Conservation (phyloP, 2,329 filamentous ascomycete genomes). For the Fusarium veterinarium region DNA sequence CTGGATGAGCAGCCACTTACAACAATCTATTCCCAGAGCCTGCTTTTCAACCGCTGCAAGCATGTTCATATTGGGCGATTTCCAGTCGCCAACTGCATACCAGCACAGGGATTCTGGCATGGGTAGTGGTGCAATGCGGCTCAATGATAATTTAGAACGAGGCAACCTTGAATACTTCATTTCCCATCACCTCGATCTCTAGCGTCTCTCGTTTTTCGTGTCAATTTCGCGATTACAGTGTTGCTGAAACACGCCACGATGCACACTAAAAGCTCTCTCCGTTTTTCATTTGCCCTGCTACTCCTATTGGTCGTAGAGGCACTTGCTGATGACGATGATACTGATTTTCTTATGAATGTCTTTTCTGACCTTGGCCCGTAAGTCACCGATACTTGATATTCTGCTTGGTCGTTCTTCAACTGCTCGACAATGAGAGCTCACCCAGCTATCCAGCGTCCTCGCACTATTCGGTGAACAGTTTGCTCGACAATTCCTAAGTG, state of each 20-base stretch:
- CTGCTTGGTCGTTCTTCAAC: not conserved
- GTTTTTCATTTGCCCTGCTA: not conserved
- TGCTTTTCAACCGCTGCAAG: not conserved
- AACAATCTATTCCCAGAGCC: not conserved
- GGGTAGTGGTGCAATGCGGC: too few relatives aligned
- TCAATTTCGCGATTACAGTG: not conserved
- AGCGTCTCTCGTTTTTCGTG: not conserved
- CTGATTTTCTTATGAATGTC: not conserved
- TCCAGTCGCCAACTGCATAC: not conserved
- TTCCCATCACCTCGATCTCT: too few relatives aligned
- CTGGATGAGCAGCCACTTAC: not conserved
- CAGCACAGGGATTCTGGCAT: not conserved
- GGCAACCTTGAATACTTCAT: not conserved
- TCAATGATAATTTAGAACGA: not conserved
- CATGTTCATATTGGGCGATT: not conserved
- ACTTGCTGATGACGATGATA: not conserved
- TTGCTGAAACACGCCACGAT: not conserved
- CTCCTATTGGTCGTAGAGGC: not conserved
- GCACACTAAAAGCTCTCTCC: not conserved
- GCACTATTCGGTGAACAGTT: not conserved
- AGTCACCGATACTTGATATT: not conserved
- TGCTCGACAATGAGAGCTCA: not conserved
- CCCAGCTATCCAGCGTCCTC: not conserved
- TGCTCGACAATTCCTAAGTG: not conserved
- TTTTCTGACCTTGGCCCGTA: not conserved